A percentile compares a stretch with the other conserved stretches of the same genome.
Conservation (phyloP, 2,329 filamentous ascomycete genomes). For the Ophiobolus disseminans region DNA sequence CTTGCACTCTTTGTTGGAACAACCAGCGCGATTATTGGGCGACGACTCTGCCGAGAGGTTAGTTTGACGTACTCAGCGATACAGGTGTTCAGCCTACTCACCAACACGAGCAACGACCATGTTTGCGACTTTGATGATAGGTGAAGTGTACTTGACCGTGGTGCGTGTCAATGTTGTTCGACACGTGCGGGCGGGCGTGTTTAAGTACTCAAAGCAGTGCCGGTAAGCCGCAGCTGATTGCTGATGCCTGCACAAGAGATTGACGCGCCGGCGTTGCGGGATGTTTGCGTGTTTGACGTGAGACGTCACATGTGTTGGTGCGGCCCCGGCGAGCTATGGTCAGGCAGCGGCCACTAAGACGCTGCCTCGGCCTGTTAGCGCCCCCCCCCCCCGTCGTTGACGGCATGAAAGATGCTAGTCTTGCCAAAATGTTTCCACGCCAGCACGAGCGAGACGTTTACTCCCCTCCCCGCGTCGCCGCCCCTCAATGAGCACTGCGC, state of each 20-base stretch:
- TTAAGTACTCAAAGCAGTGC: slow-evolving; percentile 4
- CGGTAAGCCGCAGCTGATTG: not conserved
- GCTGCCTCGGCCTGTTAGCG: slow-evolving; percentile 11
- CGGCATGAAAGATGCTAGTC: slow-evolving; percentile 9
- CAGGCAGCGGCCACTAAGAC: slow-evolving; percentile 12
- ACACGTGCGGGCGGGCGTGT: slow-evolving; percentile 4
- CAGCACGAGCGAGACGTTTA: slow-evolving; percentile 19
- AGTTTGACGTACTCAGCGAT: not conserved
- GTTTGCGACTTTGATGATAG: slow-evolving; percentile 7
- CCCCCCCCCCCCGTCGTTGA: slow-evolving; percentile 6
- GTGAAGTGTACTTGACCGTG: not conserved
- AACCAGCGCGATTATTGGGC: slow-evolving; percentile 72
- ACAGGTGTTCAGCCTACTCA: slow-evolving; percentile 10
- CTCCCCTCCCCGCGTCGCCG: slow-evolving; percentile 18
- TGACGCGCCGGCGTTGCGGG: slow-evolving; percentile 9
- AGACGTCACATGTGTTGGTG: slow-evolving; percentile 18
- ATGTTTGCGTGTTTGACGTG: slow-evolving; percentile 16
- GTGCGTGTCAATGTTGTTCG: too few species aligned
- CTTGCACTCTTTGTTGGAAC: slow-evolving; percentile 76
- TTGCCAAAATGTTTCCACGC: slow-evolving; percentile 32
- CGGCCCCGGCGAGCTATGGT: slow-evolving; percentile 11
- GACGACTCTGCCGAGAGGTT: slow-evolving; percentile 24
- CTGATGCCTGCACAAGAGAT: slow-evolving; percentile 2
- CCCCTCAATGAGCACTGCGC: slow-evolving; percentile 48
- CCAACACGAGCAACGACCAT: slow-evolving; percentile 41